A percentile compares a stretch with the other conserved stretches of the same genome.
Evolutionary conservation across 139 green algal species (phyloP).

Genomic region (Closterium sp.): DNA sequence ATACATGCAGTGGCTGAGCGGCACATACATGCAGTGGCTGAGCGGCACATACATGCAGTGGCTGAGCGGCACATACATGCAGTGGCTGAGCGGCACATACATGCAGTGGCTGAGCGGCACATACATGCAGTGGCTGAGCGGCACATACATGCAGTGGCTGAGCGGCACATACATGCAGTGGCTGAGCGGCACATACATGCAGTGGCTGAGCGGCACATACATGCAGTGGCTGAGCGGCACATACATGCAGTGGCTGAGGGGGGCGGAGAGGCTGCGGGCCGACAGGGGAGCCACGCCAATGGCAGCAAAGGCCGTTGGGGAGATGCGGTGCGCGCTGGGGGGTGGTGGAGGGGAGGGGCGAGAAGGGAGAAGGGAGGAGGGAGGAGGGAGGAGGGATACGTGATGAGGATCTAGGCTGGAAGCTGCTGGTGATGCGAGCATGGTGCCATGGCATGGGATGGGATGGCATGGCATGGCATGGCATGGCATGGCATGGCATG

Average conservation of each 20-base stretch:
- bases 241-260: background rate
- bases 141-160: background rate
- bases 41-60: background rate
- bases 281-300: background rate
- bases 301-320: background rate
- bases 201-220: background rate
- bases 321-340: background rate
- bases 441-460: no score
- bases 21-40: background rate
- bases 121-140: background rate
- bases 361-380: no score
- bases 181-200: background rate
- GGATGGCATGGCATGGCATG: no score
- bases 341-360: no score
- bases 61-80: background rate
- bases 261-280: background rate
- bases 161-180: background rate
- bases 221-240: background rate
- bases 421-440: no score
- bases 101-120: background rate
- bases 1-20: background rate
- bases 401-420: no score
- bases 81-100: background rate
- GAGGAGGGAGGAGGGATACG: no score
- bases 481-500: no score